Conservation (phyloP, 148 eudicot genomes). For the Persicaria maculosa region DNA sequence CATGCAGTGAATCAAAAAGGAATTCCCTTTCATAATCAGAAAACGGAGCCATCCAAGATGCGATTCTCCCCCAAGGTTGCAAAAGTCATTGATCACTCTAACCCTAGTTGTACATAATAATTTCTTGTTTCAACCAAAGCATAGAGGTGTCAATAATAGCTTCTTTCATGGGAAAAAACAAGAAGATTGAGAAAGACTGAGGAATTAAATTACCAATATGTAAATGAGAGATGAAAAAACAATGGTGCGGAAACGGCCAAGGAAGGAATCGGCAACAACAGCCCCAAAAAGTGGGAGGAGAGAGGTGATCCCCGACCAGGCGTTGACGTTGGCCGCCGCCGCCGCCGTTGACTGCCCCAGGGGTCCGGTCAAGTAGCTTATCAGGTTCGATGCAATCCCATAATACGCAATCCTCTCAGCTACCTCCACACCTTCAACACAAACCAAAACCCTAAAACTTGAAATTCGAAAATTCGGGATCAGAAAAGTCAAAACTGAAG, state of each 20-base stretch:
- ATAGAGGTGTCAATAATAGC: background rate
- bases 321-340: conserved; percentile 53
- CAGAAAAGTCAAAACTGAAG: background rate
- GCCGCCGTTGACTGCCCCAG: conserved; percentile 53
- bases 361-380: conserved; percentile 51
- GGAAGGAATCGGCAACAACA: conserved; percentile 49
- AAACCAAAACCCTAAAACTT: background rate
- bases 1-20: background rate
- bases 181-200: conserved; percentile 9
- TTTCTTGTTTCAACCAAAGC: background rate
- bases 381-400: conserved; percentile 46
- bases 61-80: background rate
- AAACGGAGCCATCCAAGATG: background rate
- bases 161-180: background rate
- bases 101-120: background rate
- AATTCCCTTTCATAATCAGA: background rate
- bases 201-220: conserved; percentile 31
- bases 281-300: conserved; percentile 61
- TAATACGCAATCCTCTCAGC: conserved; percentile 62
- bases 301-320: conserved; percentile 42
- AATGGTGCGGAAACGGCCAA: conserved; percentile 53
- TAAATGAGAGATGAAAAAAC: conserved; percentile 39
- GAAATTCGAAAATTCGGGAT: background rate
- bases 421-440: conserved; percentile 39
- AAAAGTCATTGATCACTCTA: background rate